Evolutionary conservation across 1,284 basidiomycete genomes (phyloP), one percentile per base, ranked within the genome.

Genomic region (Limonomyces culmigenus): DNA sequence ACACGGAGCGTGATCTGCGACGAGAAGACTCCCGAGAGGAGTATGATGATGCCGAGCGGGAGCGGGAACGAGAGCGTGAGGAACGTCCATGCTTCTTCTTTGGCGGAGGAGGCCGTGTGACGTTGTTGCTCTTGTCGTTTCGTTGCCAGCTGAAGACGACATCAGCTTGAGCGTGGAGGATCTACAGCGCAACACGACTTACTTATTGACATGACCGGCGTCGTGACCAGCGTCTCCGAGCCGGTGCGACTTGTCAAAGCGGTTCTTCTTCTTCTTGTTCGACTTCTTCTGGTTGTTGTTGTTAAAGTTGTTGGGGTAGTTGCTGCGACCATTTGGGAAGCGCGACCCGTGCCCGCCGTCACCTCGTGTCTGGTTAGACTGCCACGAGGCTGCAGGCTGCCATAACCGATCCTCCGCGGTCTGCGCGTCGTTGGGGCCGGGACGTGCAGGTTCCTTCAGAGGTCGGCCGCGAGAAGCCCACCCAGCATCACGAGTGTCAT

Each of bases 161-260:
- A n/a, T n/a, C n/a, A n/a, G n/a, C n/a, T n/a, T n/a, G n/a, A n/a
- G n/a, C n/a, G n/a, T n/a, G n/a, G n/a, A n/a, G n/a, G n/a, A n/a
- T n/a, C n/a, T n/a, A n/a, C n/a, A n/a, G n/a, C n/a, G n/a, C n/a
- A n/a, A n/a, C n/a, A n/a, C n/a, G n/a, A 27, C 67, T 25, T 48
- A 83, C 79, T 83, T 83, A 53, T 83, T 83, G 41, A 73, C 50
- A 44, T 64, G 67, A 15, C 64, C 63, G 39, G 77, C 76, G 38
- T 78, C 74, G 32, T 60, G 62, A 35, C 66, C 60, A 66, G 73
- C 72, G 44, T 75, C 75, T 35, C 73, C 63, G 36, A 49, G 52
- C 41, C 51, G 50, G 34, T 56, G 50, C 37, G 48, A 55, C 39
- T 56, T 56, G 38, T 32, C 16, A 17, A 32, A 32, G 15, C 23